Evolutionary conservation across 176 grass and related monocot species (phyloP).

Genomic region (Carex littledalei): DNA sequence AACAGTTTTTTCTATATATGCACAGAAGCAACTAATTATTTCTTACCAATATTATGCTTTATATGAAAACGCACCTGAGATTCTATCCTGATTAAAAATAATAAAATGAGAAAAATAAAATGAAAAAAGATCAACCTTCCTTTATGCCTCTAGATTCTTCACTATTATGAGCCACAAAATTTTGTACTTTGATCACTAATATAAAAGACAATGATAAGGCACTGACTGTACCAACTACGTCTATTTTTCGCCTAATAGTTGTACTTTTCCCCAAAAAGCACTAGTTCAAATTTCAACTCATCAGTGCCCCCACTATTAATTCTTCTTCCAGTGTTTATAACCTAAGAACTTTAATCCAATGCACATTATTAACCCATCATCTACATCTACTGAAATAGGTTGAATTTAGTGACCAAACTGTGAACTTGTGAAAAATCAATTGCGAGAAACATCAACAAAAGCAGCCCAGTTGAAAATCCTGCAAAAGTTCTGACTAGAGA

Average conservation of each 20-base stretch:
- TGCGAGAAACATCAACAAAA: conserved; percentile 14
- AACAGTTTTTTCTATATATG: conserved; percentile 26
- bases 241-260: neutral
- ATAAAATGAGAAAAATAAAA: neutral
- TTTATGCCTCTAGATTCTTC: conserved; percentile 21
- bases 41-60: conserved; percentile 9
- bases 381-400: neutral
- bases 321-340: neutral
- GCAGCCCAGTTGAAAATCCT: conserved; percentile 26
- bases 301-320: neutral
- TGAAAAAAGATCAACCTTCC: conserved; percentile 39
- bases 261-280: neutral
- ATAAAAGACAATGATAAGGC: neutral
- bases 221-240: neutral
- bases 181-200: neutral
- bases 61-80: neutral
- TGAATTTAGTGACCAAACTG: conserved; percentile 28
- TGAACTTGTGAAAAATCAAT: neutral
- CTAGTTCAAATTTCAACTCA: neutral
- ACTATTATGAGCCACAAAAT: neutral
- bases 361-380: neutral
- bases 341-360: neutral
- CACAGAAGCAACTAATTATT: neutral
- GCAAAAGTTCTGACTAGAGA: conserved; percentile 43
- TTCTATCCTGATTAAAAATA: conserved; percentile 3